Evolutionary conservation across 2,329 filamentous ascomycete genomes (phyloP).

Genomic region (Trichophyton schoenleinii): DNA sequence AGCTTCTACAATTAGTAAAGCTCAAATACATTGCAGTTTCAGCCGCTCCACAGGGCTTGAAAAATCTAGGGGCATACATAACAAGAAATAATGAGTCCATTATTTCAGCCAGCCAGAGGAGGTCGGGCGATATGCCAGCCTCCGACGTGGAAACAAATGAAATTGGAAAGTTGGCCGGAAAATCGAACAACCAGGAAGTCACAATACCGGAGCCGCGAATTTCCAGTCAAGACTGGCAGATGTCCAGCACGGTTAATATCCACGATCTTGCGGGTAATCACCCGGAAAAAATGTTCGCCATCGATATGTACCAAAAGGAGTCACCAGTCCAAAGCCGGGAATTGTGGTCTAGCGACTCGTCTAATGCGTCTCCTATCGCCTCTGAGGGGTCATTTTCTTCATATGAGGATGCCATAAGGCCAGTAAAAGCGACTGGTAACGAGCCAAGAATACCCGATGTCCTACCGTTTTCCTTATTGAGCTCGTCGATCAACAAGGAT

Average conservation of each 20-base stretch:
- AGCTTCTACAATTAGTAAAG: slow-evolving; percentile 29
- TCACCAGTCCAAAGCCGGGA: slow-evolving; percentile 10
- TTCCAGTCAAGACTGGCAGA: not conserved
- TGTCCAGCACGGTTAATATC: not conserved
- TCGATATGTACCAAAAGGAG: slow-evolving; percentile 8
- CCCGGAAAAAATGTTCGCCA: too few relatives aligned
- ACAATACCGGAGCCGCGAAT: not conserved
- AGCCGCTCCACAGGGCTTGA: slow-evolving; percentile 19
- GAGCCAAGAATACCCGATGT: not conserved
- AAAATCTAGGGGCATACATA: too few relatives aligned
- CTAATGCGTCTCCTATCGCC: slow-evolving; percentile 12
- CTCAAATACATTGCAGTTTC: slow-evolving; percentile 32
- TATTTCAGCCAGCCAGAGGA: not conserved
- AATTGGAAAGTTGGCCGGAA: not conserved
- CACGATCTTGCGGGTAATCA: not conserved
- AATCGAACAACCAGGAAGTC: not conserved
- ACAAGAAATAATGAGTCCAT: not conserved
- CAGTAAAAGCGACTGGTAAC: not conserved
- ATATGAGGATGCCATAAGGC: not conserved
- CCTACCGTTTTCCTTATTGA: not conserved
- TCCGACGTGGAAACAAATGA: not conserved
- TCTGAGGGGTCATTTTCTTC: slow-evolving; percentile 23
- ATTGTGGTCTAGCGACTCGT: not conserved
- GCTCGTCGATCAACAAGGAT: not conserved
- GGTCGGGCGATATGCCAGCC: not conserved